phyloP scores from a whole-genome alignment of 495 filamentous ascomycete species.

The Trichoderma virens region DNA sequence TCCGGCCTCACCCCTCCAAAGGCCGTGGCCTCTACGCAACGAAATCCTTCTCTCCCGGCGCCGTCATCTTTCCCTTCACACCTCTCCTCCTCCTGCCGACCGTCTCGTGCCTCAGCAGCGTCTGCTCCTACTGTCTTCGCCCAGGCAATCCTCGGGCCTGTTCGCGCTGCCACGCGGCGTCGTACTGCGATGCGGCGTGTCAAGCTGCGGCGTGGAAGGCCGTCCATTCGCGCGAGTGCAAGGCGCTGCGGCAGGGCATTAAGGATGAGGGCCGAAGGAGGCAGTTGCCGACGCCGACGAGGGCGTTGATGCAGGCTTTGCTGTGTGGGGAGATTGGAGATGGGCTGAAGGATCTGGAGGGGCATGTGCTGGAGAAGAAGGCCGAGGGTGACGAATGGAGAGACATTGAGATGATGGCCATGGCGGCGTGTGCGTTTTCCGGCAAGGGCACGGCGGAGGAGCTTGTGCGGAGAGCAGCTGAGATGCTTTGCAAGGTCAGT shows the following conservation, averaged over 20 bases:
- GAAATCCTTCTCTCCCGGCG: constrained; percentile 27
- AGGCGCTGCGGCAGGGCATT: constrained; percentile 25
- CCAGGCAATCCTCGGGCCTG: constrained; percentile 32
- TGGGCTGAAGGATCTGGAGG: constrained; percentile 23
- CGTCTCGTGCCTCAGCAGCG: constrained; percentile 22
- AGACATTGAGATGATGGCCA: constrained; percentile 40
- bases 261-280: constrained; percentile 16
- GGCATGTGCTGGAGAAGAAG: constrained; percentile 28
- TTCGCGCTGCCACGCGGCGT: constrained; percentile 37
- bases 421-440: constrained; percentile 32
- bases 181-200: constrained; percentile 48
- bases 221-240: constrained; percentile 46
- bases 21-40: constrained; percentile 30
- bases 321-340: constrained; percentile 19
- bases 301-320: constrained; percentile 38
- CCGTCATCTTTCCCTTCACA: constrained; percentile 31
- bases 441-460: constrained; percentile 21
- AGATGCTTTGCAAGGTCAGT: constrained; percentile 36
- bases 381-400: not conserved
- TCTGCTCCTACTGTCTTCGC: constrained; percentile 37
- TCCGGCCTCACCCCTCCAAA: constrained; percentile 6
- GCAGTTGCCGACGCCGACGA: constrained; percentile 38
- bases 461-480: constrained; percentile 25
- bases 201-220: constrained; percentile 49
- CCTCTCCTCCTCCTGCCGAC: constrained; percentile 39